Percentiles rank a stretch among this genome's conserved stretches.
Evolutionary conservation across 176 grass and related monocot genomes (phyloP).

Genomic region (Elaeis guineensis): DNA sequence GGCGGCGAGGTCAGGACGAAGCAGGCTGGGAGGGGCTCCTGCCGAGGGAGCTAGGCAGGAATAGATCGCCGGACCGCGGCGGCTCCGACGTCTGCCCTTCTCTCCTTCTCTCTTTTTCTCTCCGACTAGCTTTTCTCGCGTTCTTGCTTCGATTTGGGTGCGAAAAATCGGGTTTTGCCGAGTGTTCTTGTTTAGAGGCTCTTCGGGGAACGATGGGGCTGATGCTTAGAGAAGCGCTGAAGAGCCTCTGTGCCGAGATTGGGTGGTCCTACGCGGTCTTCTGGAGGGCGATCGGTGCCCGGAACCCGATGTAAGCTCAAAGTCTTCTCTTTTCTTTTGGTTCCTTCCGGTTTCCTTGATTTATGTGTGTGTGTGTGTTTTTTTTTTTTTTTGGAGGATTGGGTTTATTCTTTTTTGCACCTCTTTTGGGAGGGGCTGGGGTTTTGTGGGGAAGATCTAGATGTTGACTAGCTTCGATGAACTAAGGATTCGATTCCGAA

Average conservation of each 20-base stretch:
- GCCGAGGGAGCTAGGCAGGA: constrained; percentile 75
- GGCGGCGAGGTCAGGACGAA: constrained; percentile 49
- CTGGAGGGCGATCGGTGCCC: constrained; percentile 73
- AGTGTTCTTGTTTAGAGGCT: not conserved
- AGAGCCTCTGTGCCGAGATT: constrained; percentile 74
- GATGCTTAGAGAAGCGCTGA: constrained; percentile 63
- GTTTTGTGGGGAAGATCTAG: no score
- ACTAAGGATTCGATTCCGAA: no score
- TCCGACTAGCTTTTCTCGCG: not conserved
- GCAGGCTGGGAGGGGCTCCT: constrained; percentile 77
- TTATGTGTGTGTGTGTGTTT: not conserved
- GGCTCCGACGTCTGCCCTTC: not conserved
- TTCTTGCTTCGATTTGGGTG: not conserved
- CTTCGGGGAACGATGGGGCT: constrained; percentile 25
- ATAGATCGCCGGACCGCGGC: constrained; percentile 22
- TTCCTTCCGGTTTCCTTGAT: not conserved
- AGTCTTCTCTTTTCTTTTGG: not conserved
- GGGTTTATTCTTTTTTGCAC: no score
- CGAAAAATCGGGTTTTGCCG: not conserved
- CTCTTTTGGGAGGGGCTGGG: no score
- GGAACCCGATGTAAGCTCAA: constrained; percentile 53
- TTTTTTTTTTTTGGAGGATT: not conserved
- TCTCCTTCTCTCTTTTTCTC: not conserved
- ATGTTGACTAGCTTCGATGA: no score
- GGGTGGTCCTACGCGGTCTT: constrained; percentile 95